Conservation (phyloP, 305 asterid genomes). For the Vinca major region DNA sequence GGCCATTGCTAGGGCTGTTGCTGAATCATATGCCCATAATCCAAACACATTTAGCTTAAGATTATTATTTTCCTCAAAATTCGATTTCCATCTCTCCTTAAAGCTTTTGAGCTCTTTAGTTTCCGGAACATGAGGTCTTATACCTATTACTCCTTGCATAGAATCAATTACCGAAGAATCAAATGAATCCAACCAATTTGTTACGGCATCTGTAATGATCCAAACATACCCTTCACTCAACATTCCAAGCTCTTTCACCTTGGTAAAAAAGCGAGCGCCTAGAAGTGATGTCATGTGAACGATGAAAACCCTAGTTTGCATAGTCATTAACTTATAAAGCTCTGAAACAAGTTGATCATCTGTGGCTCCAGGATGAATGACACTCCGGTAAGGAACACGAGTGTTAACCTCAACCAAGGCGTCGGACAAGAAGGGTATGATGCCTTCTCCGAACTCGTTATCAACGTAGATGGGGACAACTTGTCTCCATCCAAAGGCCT, state of each 20-base stretch:
- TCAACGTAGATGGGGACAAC: slow-evolving; percentile 41
- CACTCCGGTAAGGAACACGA: slow-evolving; percentile 38
- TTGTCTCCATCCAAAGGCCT: slow-evolving; percentile 50
- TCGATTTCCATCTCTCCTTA: slow-evolving; percentile 24
- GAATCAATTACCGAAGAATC: slow-evolving; percentile 27
- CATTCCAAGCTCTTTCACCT: slow-evolving; percentile 35
- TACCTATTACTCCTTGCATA: slow-evolving; percentile 60
- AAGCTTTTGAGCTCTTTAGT: slow-evolving; percentile 28
- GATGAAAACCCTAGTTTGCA: slow-evolving; percentile 42
- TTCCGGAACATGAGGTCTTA: slow-evolving; percentile 32
- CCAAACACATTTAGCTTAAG: slow-evolving; percentile 29
- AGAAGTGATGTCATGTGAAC: slow-evolving; percentile 29
- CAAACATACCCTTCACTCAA: slow-evolving; percentile 38
- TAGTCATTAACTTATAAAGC: slow-evolving; percentile 33
- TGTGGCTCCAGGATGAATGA: slow-evolving; percentile 29
- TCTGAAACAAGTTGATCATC: slow-evolving; percentile 34
- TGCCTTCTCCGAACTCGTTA: slow-evolving; percentile 47
- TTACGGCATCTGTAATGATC: slow-evolving; percentile 40
- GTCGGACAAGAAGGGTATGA: slow-evolving; percentile 36
- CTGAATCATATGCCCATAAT: slow-evolving; percentile 53
- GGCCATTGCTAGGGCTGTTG: slow-evolving; percentile 52
- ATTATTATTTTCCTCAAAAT: slow-evolving; percentile 13
- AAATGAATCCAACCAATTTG: slow-evolving; percentile 17
- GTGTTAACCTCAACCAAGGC: slow-evolving; percentile 32
- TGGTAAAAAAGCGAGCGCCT: slow-evolving; percentile 35